phyloP scores from a whole-genome alignment of 2,329 filamentous ascomycete species.

The Penicillium janthinellum region DNA sequence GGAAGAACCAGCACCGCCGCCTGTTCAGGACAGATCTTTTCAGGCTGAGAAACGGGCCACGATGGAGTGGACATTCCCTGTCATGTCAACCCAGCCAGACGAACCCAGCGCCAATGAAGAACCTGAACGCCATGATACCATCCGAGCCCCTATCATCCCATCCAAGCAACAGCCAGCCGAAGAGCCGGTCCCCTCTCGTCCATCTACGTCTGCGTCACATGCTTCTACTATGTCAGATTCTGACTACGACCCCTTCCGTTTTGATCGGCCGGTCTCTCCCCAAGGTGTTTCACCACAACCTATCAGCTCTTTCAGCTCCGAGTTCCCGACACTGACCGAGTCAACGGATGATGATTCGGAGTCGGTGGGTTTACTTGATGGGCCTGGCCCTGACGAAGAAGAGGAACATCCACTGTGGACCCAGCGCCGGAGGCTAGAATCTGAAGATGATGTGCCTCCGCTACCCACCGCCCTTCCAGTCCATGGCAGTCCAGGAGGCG shows the following conservation, averaged over 20 bases:
- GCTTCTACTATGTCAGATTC: slow-evolving; percentile 39
- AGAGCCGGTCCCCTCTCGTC: slow-evolving; percentile 37
- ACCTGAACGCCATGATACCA: slow-evolving; percentile 34
- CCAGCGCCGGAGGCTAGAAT: slow-evolving; percentile 15
- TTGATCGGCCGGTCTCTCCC: slow-evolving; percentile 39
- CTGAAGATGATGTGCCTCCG: slow-evolving; percentile 23
- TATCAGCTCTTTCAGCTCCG: slow-evolving; percentile 44
- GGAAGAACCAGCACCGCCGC: slow-evolving; percentile 5
- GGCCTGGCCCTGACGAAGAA: slow-evolving; percentile 59
- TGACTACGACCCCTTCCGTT: slow-evolving; percentile 47
- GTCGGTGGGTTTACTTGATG: slow-evolving; percentile 56
- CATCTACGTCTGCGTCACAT: slow-evolving; percentile 41
- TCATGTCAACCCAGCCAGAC: slow-evolving; percentile 34
- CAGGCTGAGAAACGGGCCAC: slow-evolving; percentile 42
- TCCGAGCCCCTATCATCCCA: slow-evolving; percentile 32
- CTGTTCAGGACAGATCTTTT: slow-evolving; percentile 25
- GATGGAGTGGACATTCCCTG: slow-evolving; percentile 59
- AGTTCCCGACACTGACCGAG: slow-evolving; percentile 49
- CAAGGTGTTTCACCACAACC: slow-evolving; percentile 19
- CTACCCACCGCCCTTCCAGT: slow-evolving; percentile 30
- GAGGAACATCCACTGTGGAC: slow-evolving; percentile 46
- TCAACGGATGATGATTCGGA: slow-evolving; percentile 52
- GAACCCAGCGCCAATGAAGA: slow-evolving; percentile 9
- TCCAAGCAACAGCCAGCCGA: slow-evolving; percentile 23
- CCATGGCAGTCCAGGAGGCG: slow-evolving; percentile 18